Percentiles rank a stretch among this genome's conserved stretches.
Conservation (phyloP, 768 basidiomycete genomes). For the Postia placenta region DNA sequence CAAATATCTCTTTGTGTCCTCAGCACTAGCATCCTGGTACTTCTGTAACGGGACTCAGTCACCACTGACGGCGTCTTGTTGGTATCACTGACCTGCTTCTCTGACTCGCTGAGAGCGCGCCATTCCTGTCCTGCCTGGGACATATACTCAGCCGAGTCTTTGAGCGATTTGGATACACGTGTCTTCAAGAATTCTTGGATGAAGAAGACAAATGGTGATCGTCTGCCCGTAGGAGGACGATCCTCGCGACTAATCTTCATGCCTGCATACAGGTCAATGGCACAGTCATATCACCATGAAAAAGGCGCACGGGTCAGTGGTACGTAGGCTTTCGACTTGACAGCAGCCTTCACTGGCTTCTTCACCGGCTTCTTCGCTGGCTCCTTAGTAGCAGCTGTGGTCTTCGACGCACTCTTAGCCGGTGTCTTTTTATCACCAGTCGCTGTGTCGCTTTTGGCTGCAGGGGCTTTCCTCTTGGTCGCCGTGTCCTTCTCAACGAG, state of each 20-base stretch:
- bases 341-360: not conserved
- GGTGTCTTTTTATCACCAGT: not conserved
- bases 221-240: constrained; percentile 3
- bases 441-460: not conserved
- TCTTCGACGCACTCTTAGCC: too few species aligned
- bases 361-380: not conserved
- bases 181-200: not conserved
- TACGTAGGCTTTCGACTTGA: not conserved
- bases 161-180: not conserved
- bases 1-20: not conserved
- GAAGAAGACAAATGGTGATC: constrained; percentile 2
- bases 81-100: constrained; percentile 8
- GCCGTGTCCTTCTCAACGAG: not conserved
- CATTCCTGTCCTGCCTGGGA: not conserved
- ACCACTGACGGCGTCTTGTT: not conserved
- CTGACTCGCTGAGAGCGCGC: constrained; percentile 4
- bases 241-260: constrained; percentile 8
- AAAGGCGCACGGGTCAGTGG: too few species aligned
- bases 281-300: too few species aligned
- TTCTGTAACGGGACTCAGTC: not conserved
- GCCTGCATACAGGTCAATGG: not conserved
- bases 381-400: constrained; percentile 3
- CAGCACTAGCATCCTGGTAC: not conserved
- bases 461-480: not conserved
- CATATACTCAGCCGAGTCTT: not conserved